Evolutionary conservation across 2,329 filamentous ascomycete species (phyloP), one percentile per base, ranked within the genome.

Genomic region (Cercospora sp.): DNA sequence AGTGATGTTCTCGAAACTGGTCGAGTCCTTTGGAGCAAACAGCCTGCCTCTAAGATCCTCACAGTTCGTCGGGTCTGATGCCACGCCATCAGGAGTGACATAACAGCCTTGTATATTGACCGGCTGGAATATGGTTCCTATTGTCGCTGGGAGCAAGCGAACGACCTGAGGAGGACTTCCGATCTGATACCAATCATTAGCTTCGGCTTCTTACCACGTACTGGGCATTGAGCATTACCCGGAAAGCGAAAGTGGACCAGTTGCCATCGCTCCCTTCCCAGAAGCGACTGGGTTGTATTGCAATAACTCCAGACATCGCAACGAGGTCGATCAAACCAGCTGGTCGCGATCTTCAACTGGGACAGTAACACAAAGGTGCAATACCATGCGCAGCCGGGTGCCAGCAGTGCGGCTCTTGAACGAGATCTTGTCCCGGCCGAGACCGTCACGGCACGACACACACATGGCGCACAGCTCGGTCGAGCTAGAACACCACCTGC

Each of bases 211-310:
- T n/a, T n/a, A n/a, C n/a, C n/a, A n/a, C n/a, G n/a, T n/a, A n/a
- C n/a, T n/a, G n/a, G n/a, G n/a, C n/a, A n/a, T n/a, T n/a, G n/a
- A n/a, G n/a, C n/a, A 5, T 53, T 53, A 53, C 48, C 48, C 3
- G 48, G 12, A 93, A 81, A 9, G 81, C 82, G 70, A 91, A 87
- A 5, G 89, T 87, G n/a, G 90, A 92, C 91, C 91, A 94, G 70
- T 84, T 85, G 12, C 90, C 90, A 76, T 91, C 89, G 36, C 63
- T 63, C 4, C 64, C 63, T 18, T 57, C 12, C 31, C 58, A 26
- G 12, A 3, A 39, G 5, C 10, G 10, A 39, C 23, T 53, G 3
- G 48, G 20, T 3, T 8, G 12, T 1, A 53, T 53, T 16, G 48
- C 28, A 3, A 53, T 16, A 6, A 16, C 20, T n/a, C 48, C 23